Conservation (phyloP, 768 basidiomycete genomes). For the Rhizopogon roseolus region DNA sequence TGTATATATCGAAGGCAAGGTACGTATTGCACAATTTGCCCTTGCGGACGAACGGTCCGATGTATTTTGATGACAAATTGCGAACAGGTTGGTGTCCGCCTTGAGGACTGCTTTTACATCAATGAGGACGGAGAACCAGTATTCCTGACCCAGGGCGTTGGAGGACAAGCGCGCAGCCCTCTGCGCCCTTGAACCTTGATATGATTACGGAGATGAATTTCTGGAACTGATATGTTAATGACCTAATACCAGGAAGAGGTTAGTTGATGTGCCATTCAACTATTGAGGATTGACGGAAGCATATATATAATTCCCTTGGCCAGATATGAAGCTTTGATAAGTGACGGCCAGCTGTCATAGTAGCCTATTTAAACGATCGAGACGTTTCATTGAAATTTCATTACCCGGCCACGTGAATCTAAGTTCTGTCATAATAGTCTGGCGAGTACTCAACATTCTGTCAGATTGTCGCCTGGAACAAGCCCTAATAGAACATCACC, state of each 20-base stretch:
- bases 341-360: too few relatives aligned
- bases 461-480: too few relatives aligned
- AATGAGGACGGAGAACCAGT: conserved; percentile 45
- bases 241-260: background rate
- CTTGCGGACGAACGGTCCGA: background rate
- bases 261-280: background rate
- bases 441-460: too few relatives aligned
- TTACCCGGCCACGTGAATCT: too few relatives aligned
- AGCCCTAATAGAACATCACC: too few relatives aligned
- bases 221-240: background rate
- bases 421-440: too few relatives aligned
- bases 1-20: conserved; percentile 67
- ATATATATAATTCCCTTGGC: too few relatives aligned
- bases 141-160: conserved; percentile 61
- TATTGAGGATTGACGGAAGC: too few relatives aligned
- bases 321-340: too few relatives aligned
- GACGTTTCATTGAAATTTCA: too few relatives aligned
- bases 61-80: conserved; percentile 4
- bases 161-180: conserved; percentile 45
- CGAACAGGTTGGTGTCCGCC: conserved; percentile 63
- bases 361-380: too few relatives aligned
- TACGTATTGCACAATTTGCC: conserved; percentile 17
- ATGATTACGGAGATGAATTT: background rate
- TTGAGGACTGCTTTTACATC: conserved; percentile 84
- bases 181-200: conserved; percentile 25